Evolutionary conservation across 2,329 filamentous ascomycete species (phyloP), one percentile per base, ranked within the genome.

Genomic region (Aspergillus sp.): DNA sequence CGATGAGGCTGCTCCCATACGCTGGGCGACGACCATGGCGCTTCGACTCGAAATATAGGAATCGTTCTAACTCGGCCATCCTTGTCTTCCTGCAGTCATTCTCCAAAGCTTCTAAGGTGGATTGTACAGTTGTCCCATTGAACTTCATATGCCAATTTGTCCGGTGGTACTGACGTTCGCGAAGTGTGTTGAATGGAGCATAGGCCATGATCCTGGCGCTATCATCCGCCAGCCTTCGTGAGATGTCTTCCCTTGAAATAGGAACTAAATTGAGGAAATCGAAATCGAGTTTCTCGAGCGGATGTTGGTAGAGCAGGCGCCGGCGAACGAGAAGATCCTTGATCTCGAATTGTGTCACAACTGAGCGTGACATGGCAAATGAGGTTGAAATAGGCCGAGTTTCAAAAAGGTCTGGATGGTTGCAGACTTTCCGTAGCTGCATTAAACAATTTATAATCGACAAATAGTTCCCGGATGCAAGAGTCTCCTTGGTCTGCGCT

Each of bases 391-490:
- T 98, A 1, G 92, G 93, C 15, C 95, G 86, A 58, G 96, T 96
- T 65, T 98, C 90, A 68, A 99, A 99, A 8, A 99, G 82, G 75
- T 99, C 95, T 0, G 95, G 96, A 70, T 99, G 95, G 66, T 99
- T 99, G 82, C 95, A 99, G 52, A 99, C 96, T 73, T 98, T 97
- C 49, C 95, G 87, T 53, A 99, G 81, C 71, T 96, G 95, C 92
- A 99, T 96, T 52, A 99, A 79, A 74, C 96, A 98, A 72, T 97
- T 96, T 76, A 98, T 98, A 72, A 99, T 97, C 17, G 92, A 96
- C 62, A 99, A 86, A 72, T 97, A 97, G 68, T 98, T 99, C 27
- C 95, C 95, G 1, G 91, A 96, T 3, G 91, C 86, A 17, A 99
- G 80, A 0, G 93, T 97, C 59, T 91, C 89, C 62, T 91, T 88